Conservation (phyloP, 805 yeast genomes). For the Metschnikowia rubicola region DNA sequence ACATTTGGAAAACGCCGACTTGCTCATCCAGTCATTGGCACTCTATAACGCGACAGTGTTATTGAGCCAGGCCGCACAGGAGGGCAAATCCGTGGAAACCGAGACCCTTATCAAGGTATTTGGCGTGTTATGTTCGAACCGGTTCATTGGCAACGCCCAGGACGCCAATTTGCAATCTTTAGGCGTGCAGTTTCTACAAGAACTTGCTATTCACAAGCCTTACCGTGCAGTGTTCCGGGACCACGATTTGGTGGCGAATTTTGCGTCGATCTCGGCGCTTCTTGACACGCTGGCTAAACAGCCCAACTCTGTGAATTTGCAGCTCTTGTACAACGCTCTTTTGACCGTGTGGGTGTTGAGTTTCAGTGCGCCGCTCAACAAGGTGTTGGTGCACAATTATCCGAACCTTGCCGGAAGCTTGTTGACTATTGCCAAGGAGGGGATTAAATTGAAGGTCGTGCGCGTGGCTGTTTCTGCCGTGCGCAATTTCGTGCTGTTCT, state of each 20-base stretch:
- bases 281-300: constrained; percentile 29
- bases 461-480: constrained; percentile 78
- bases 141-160: constrained; percentile 27
- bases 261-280: constrained; percentile 30
- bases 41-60: constrained; percentile 53
- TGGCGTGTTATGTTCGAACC: constrained; percentile 30
- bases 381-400: constrained; percentile 47
- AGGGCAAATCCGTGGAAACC: constrained; percentile 27
- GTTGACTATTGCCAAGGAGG: constrained; percentile 62
- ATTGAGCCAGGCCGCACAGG: constrained; percentile 29
- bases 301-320: constrained; percentile 53
- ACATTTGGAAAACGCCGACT: constrained; percentile 54
- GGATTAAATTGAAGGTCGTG: constrained; percentile 89
- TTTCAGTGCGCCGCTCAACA: constrained; percentile 56
- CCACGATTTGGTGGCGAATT: constrained; percentile 32
- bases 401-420: constrained; percentile 52
- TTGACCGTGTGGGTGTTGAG: constrained; percentile 82
- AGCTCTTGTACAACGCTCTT: constrained; percentile 77
- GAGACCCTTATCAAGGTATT: constrained; percentile 39
- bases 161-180: constrained; percentile 55
- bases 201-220: constrained; percentile 50
- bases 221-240: constrained; percentile 50
- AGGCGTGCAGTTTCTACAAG: constrained; percentile 59
- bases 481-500: constrained; percentile 50
- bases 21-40: constrained; percentile 51